Percentiles rank a stretch among this genome's conserved stretches.
These are phyloP conservation scores for Volvox reticuliferus DNA, from an alignment of 139 green algal genomes.

Conservation along the genomic window DNA sequence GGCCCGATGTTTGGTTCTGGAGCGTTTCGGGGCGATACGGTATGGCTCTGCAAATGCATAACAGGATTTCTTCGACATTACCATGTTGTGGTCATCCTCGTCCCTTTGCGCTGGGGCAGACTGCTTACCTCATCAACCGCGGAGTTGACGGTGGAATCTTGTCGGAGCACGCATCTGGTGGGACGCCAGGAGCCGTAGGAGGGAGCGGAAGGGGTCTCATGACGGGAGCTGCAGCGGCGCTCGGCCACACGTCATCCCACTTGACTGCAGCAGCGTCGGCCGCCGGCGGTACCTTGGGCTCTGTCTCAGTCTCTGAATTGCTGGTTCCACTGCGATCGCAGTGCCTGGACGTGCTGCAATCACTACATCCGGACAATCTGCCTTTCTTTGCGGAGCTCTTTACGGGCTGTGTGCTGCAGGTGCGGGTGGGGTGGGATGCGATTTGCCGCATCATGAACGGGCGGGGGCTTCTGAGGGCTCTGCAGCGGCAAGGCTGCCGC, in stretches of 20 bases:
- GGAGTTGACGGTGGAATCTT: not conserved
- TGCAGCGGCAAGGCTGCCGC: no score
- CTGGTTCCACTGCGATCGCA: slow-evolving; percentile 58
- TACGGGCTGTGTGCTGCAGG: slow-evolving; percentile 70
- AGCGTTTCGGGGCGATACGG: no score
- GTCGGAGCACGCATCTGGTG: not conserved
- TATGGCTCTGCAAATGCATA: no score
- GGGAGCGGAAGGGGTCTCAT: not conserved
- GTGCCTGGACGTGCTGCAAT: slow-evolving; percentile 58
- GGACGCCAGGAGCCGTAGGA: not conserved
- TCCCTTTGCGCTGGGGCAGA: not conserved
- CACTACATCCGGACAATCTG: slow-evolving; percentile 70
- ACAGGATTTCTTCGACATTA: no score
- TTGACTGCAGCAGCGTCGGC: not conserved
- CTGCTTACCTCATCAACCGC: not conserved
- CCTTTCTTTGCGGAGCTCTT: slow-evolving; percentile 75
- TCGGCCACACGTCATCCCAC: not conserved
- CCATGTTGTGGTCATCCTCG: not conserved
- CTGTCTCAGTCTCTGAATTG: not conserved
- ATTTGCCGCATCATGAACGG: not conserved
- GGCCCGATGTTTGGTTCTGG: no score
- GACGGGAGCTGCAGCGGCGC: not conserved
- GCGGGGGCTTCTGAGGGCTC: no score
- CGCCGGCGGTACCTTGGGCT: not conserved
- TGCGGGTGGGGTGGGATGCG: not conserved